phyloP scores from a whole-genome alignment of 1,284 basidiomycete genomes.

The Agaricales sp. region DNA sequence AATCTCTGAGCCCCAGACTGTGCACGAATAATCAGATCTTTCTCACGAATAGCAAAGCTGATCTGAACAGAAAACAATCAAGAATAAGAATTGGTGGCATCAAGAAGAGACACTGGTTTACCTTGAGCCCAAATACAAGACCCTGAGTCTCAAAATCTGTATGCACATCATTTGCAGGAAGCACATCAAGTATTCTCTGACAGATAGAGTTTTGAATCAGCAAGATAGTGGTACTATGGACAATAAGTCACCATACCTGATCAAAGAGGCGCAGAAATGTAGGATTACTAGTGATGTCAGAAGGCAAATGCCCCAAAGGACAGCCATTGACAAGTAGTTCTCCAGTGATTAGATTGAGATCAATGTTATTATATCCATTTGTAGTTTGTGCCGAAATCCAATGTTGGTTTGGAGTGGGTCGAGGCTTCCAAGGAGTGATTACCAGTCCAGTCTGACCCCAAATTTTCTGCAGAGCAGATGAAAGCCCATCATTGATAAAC shows the following conservation, averaged over 20 bases:
- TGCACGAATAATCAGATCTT: conserved; percentile 21
- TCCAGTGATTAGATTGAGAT: conserved; percentile 6
- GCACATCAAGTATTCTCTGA: not conserved
- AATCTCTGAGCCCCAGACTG: conserved; percentile 11
- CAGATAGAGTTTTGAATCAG: not conserved
- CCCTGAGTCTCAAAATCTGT: not conserved
- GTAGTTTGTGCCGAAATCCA: conserved; percentile 23
- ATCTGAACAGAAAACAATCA: conserved; percentile 14
- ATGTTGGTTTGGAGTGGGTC: conserved; percentile 18
- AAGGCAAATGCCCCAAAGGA: conserved; percentile 7
- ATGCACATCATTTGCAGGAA: not conserved
- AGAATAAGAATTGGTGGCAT: not conserved
- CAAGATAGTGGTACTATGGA: not conserved
- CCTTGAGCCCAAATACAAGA: not conserved
- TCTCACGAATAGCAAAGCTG: conserved; percentile 18
- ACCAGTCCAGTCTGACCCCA: conserved; percentile 5
- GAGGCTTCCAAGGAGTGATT: conserved; percentile 19
- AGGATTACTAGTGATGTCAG: conserved; percentile 4
- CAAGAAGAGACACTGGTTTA: not conserved
- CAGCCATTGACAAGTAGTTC: conserved; percentile 5
- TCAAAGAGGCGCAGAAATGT: conserved; percentile 11
- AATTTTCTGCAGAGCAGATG: not conserved
- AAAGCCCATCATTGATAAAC: not conserved
- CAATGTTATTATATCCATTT: not conserved
- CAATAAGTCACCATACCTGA: conserved; percentile 11